These are phyloP conservation scores for Cajanus cajan DNA, from an alignment of 306 rosid species.

Conservation along the genomic window DNA sequence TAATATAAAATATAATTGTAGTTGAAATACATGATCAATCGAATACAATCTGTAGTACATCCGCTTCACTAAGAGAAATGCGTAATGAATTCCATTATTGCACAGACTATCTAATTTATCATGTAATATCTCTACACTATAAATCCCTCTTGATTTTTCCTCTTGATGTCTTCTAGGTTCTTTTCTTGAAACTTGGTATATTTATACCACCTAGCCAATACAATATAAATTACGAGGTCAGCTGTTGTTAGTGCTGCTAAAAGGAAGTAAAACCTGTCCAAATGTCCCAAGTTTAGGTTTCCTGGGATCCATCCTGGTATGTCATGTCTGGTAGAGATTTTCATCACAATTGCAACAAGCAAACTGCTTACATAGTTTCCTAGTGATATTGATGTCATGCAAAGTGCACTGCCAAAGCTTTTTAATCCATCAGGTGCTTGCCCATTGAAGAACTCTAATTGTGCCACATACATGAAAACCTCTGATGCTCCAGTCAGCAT, in stretches of 20 bases:
- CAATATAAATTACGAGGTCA: conserved; percentile 49
- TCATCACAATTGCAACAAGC: conserved; percentile 76
- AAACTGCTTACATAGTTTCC: conserved; percentile 76
- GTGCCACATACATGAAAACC: conserved; percentile 84
- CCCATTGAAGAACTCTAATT: conserved; percentile 71
- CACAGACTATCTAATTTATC: background rate
- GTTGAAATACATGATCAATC: too few relatives aligned
- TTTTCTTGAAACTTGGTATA: conserved; percentile 60
- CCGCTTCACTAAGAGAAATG: conserved; percentile 24
- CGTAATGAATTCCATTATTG: conserved; percentile 8
- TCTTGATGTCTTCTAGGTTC: conserved; percentile 10
- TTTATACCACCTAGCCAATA: conserved; percentile 73
- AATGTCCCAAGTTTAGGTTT: conserved; percentile 68
- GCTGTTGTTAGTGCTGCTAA: conserved; percentile 64
- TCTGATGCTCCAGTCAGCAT: conserved; percentile 76
- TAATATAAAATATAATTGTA: too few relatives aligned
- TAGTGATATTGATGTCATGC: conserved; percentile 77
- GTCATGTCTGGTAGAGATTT: conserved; percentile 44
- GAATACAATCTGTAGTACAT: background rate
- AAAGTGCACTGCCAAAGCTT: conserved; percentile 86
- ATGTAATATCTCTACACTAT: background rate
- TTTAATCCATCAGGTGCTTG: conserved; percentile 82
- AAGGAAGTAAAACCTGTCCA: conserved; percentile 70
- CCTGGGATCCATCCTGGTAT: conserved; percentile 84
- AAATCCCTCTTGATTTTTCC: background rate